phyloP scores from a whole-genome alignment of 805 yeast species.

The Schwanniomyces pseudopolymorphus region DNA sequence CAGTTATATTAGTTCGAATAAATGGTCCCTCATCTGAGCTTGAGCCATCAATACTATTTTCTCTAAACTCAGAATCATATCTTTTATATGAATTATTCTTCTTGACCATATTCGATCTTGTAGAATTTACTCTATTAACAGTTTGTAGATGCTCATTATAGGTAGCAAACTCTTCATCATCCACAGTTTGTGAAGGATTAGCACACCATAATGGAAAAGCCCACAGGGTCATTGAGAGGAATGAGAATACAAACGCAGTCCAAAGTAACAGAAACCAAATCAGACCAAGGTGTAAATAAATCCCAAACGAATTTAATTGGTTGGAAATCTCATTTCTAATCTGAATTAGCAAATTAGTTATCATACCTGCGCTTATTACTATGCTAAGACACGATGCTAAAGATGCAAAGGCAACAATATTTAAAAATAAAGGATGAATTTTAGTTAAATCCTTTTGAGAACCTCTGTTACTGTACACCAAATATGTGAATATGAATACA shows the following conservation, averaged over 20 bases:
- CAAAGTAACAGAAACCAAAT: constrained; percentile 44
- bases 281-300: constrained; percentile 41
- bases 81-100: neutral
- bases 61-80: neutral
- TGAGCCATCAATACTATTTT: constrained; percentile 1
- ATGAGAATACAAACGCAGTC: constrained; percentile 26
- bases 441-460: constrained; percentile 28
- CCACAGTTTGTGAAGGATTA: constrained; percentile 37
- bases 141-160: neutral
- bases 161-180: constrained; percentile 13
- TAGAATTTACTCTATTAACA: neutral
- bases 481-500: constrained; percentile 25
- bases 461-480: constrained; percentile 39
- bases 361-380: constrained; percentile 26
- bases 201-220: constrained; percentile 50
- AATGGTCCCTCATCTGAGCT: constrained; percentile 1
- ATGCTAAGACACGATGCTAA: constrained; percentile 31
- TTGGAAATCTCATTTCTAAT: constrained; percentile 23
- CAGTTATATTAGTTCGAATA: neutral
- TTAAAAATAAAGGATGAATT: constrained; percentile 31
- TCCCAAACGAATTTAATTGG: constrained; percentile 47
- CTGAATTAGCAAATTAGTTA: constrained; percentile 23
- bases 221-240: constrained; percentile 33
- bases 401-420: constrained; percentile 36
- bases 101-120: neutral